Evolutionary conservation across 2,329 filamentous ascomycete species (phyloP).

Genomic region (Ophiostoma tasmaniense): DNA sequence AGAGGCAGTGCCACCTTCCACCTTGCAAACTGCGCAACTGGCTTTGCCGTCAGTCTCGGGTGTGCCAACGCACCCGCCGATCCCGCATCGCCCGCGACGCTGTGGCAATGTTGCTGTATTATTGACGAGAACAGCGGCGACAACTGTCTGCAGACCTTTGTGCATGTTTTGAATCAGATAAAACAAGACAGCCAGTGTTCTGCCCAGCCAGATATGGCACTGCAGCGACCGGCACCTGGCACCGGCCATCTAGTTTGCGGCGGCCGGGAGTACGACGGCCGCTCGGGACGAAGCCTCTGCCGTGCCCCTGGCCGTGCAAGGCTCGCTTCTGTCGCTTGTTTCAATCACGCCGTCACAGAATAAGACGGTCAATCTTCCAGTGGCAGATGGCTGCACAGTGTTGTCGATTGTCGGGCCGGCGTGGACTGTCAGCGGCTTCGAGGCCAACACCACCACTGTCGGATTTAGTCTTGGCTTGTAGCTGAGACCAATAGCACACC

Average conservation of each 20-base stretch:
- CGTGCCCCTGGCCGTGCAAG: background rate
- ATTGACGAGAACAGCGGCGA: too few relatives aligned
- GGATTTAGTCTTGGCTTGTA: background rate
- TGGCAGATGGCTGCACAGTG: background rate
- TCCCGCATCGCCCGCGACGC: too few relatives aligned
- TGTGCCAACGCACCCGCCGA: background rate
- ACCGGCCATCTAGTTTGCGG: too few relatives aligned
- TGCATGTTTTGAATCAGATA: too few relatives aligned
- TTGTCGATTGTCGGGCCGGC: background rate
- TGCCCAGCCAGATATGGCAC: too few relatives aligned
- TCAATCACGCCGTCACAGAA: background rate
- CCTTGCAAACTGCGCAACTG: background rate
- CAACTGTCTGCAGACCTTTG: too few relatives aligned
- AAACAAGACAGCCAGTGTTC: too few relatives aligned
- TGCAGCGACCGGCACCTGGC: too few relatives aligned
- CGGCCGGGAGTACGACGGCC: too few relatives aligned
- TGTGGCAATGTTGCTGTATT: too few relatives aligned
- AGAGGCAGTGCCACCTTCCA: background rate
- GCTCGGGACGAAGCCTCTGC: background rate
- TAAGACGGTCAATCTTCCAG: background rate
- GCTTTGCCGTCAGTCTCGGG: background rate
- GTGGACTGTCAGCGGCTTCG: background rate
- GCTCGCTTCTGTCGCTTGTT: background rate
- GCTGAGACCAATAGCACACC: background rate
- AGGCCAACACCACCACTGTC: background rate